Conservation (phyloP, 2,329 filamentous ascomycete species). For the Shiraia sp. region DNA sequence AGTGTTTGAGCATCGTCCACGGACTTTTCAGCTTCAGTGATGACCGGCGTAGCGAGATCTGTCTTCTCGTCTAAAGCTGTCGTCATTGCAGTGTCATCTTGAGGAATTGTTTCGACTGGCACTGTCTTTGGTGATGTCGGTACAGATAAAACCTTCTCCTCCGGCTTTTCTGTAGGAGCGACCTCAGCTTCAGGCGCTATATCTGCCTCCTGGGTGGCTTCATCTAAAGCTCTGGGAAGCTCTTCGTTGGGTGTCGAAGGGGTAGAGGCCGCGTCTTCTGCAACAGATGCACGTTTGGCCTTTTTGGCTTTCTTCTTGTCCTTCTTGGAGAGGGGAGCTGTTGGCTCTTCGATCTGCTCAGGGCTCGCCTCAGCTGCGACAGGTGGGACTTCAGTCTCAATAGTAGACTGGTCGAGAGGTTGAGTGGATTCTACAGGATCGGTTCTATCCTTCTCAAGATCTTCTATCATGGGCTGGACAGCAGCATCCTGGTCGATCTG, state of each 20-base stretch:
- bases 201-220: background rate
- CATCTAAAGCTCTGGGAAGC: background rate
- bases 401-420: background rate
- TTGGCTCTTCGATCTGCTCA: conserved; percentile 3
- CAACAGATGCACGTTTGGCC: conserved; percentile 16
- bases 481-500: background rate
- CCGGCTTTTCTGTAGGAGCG: background rate
- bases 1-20: background rate
- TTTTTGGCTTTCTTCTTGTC: conserved; percentile 32
- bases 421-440: background rate
- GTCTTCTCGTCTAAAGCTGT: background rate
- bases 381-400: background rate
- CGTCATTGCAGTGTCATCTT: conserved; percentile 1
- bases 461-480: background rate
- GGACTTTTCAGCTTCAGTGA: background rate
- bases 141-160: background rate
- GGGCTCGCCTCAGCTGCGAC: background rate
- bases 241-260: conserved; percentile 9
- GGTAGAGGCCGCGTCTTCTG: conserved; percentile 4
- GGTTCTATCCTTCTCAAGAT: background rate
- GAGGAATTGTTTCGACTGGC: conserved; percentile 2
- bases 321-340: conserved; percentile 21
- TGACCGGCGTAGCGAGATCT: background rate
- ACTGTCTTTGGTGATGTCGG: conserved; percentile 2
- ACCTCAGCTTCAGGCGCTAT: background rate